A percentile compares a stretch with the other conserved stretches of the same genome.
These are phyloP conservation scores for Erysimum pusillum DNA, from an alignment of 441 rosid genomes.

Conservation along the genomic window DNA sequence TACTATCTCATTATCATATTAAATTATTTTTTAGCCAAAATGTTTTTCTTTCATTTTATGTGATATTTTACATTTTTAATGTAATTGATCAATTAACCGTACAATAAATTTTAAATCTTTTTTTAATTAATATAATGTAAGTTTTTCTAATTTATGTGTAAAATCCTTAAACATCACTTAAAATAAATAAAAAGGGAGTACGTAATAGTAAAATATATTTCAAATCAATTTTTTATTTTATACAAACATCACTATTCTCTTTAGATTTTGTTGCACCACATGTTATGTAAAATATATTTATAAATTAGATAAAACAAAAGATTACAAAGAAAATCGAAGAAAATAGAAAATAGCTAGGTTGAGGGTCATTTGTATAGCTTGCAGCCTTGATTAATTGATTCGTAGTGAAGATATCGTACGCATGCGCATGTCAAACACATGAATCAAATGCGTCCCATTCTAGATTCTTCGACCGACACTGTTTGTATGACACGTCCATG, in stretches of 20 bases:
- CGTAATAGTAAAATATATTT: background rate
- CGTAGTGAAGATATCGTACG: background rate
- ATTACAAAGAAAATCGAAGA: background rate
- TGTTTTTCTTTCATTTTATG: no score
- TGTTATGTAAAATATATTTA: background rate
- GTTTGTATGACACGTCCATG: conserved; percentile 2
- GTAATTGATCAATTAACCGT: no score
- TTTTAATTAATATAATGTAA: no score
- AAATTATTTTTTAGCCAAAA: no score
- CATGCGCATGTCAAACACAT: background rate
- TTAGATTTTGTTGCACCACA: background rate
- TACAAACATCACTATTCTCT: background rate
- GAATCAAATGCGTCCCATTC: background rate
- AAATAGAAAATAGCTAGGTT: background rate
- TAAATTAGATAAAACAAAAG: background rate
- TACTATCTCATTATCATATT: no score
- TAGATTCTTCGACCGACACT: conserved; percentile 8
- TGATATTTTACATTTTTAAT: no score
- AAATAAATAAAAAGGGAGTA: background rate
- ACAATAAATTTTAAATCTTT: no score
- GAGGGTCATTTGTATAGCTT: background rate
- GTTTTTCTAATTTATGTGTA: no score
- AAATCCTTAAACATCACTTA: no score
- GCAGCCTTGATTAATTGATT: no score
- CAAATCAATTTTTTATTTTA: background rate